Evolutionary conservation across 352 stramenopile genomes (phyloP), one percentile per base, ranked within the genome.

Genomic region (Globisporangium parvum): DNA sequence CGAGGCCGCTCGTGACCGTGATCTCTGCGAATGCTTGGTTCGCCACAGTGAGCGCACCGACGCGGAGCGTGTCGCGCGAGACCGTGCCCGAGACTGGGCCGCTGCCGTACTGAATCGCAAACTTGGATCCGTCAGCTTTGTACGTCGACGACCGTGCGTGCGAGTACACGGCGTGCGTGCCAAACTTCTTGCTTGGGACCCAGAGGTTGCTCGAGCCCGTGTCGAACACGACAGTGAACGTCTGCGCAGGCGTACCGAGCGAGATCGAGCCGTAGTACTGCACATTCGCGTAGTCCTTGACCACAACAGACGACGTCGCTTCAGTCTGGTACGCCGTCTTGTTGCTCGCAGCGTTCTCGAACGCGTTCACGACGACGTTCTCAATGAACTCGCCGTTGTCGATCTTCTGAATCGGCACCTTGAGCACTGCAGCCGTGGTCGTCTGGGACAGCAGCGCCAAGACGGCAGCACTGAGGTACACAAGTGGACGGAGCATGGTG

Each of bases 171-270:
- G 78, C 62, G 62, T 92, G 77, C 41, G 66, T 69, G 15, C 80
- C 81, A 68, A 89, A 94, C 48, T 82, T 75, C 49, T 63, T 68
- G 68, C 89, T 80, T 21, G 91, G 93, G 4, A 99, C 93, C 97
- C 96, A 99, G 14, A 99, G 65, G 70, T 98, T 98, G 64, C 78
- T 96, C n/a, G 81, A 97, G 24, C 96, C 96, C 12, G 96, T 99
- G 72, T 99, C 96, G 59, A 98, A 98, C 51, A 99, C 97, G 18
- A 99, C 96, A 14, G 83, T 71, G 62, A 98, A 97, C 1, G 65
- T 87, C 69, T 98, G 95, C 0, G 75, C 70, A 42, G 96, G 96
- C 40, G 31, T 35, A 6, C 31, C 31, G 31, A 35, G 31, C 31
- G 31, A 35, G 31, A 35, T 35, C 6, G 31, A 35, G 31, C 31